These are phyloP conservation scores for Crinitomyces ghanaensis DNA, from an alignment of 805 yeast genomes.

Conservation along the genomic window DNA sequence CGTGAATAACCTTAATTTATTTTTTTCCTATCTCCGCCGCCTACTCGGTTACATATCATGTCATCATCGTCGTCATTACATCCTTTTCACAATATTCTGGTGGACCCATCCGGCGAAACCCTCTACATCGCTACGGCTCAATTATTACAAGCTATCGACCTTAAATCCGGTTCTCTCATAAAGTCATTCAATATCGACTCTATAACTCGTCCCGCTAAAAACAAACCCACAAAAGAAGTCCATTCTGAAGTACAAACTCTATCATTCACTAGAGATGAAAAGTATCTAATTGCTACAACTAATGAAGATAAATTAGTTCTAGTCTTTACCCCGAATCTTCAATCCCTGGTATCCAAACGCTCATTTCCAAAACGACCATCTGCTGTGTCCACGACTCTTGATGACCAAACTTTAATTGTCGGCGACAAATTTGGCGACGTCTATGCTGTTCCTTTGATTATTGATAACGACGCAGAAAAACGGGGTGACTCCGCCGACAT, in stretches of 20 bases:
- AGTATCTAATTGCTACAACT: constrained; percentile 53
- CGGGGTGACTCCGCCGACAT: constrained; percentile 2
- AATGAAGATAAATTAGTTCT: constrained; percentile 77
- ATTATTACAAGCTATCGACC: not conserved
- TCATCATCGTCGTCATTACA: too few species aligned
- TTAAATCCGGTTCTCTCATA: not conserved
- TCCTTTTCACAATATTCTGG: constrained; percentile 6
- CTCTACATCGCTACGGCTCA: constrained; percentile 9
- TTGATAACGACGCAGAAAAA: constrained; percentile 10
- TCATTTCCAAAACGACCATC: constrained; percentile 89
- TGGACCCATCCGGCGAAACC: constrained; percentile 4
- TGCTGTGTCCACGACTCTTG: constrained; percentile 50
- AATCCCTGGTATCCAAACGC: constrained; percentile 53
- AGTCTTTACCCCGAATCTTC: constrained; percentile 39
- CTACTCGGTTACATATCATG: too few species aligned
- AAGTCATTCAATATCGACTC: not conserved
- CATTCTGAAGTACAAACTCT: constrained; percentile 60
- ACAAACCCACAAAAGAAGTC: constrained; percentile 35
- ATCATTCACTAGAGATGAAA: constrained; percentile 40
- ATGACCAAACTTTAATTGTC: constrained; percentile 42
- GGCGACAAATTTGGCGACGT: constrained; percentile 98
- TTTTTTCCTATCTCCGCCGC: too few species aligned
- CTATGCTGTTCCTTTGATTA: constrained; percentile 42
- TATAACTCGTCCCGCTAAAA: constrained; percentile 3
- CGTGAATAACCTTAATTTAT: too few species aligned